Evolutionary conservation across 2,329 filamentous ascomycete species (phyloP), one percentile per base, ranked within the genome.

Genomic region (Botrytis squamosa): DNA sequence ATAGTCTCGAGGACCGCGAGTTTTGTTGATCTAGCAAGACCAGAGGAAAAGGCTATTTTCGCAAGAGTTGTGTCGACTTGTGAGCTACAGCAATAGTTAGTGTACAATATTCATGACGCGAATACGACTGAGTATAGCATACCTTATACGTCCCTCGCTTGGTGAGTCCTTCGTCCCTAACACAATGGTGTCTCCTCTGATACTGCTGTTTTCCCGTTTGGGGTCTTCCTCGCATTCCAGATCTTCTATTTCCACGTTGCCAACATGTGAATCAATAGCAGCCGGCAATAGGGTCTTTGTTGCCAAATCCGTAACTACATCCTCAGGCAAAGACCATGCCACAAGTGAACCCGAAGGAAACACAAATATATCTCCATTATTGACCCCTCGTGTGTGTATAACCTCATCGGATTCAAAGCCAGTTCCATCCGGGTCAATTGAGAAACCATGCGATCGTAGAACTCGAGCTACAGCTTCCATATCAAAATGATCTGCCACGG

Each of bases 41-140:
- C 95, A 0, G 94, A 98, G 0, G 95, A 98, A 82, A 98, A 98
- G 62, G 96, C 96, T 75, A 98, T 95, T 81, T 98, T 98, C 78
- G 95, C 94, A 22, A 98, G 87, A 2, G 95, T 93, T 1, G 85
- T 88, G 78, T 88, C 87, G 18, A 88, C 83, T 79, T 75, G 77
- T 55, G 74, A 74, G 62, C 77, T 79, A 44, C 38, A 38, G 22
- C 42, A 55, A 44, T 16, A 57, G 64, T 78, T 60, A 77, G 73
- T 20, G 52, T 36, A 49, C 9, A 63, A 20, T 3, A 46, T 46
- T 44, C 12, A 38, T 18, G 42, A 40, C 12, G 16, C 60, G 7
- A 59, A 33, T 29, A 57, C 3, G 20, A 25, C 20, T 38, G 14
- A 8, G 65, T 16, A 16, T n/a, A 40, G 25, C 70, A 64, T 75